phyloP scores from a whole-genome alignment of 1,284 basidiomycete genomes.

The Ceratobasidium sp. region DNA sequence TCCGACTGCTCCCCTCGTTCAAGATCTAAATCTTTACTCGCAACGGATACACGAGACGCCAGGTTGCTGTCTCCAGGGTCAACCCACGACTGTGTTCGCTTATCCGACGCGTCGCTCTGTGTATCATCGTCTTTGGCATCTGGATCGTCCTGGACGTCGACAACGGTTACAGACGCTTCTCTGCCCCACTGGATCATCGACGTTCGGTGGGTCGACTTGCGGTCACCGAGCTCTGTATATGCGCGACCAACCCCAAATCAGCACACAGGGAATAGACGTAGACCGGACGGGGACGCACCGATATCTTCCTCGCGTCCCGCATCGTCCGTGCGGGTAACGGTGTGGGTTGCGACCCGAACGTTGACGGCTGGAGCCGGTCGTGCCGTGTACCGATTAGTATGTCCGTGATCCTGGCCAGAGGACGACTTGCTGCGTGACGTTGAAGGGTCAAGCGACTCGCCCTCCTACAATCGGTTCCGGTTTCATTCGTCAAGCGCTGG shows the following conservation, averaged over 20 bases:
- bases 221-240: slow-evolving; percentile 28
- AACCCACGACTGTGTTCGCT: slow-evolving; percentile 6
- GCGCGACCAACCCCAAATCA: background rate
- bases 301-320: background rate
- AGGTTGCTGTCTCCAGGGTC: slow-evolving; percentile 4
- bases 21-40: slow-evolving; percentile 9
- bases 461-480: background rate
- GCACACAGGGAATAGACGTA: background rate
- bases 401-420: background rate
- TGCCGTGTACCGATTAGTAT: background rate
- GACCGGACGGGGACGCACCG: background rate
- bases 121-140: slow-evolving; percentile 7
- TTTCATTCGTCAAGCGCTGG: too few species aligned
- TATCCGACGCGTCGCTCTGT: slow-evolving; percentile 11
- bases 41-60: background rate
- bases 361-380: background rate
- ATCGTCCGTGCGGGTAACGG: slow-evolving; percentile 1
- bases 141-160: background rate
- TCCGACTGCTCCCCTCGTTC: slow-evolving; percentile 14
- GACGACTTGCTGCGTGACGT: background rate
- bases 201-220: background rate
- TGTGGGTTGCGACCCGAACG: slow-evolving; percentile 14
- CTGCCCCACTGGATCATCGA: background rate
- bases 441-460: background rate
- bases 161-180: background rate